These are phyloP conservation scores for Pythium phragmiticola DNA, from an alignment of 352 stramenopile species.

Conservation along the genomic window DNA sequence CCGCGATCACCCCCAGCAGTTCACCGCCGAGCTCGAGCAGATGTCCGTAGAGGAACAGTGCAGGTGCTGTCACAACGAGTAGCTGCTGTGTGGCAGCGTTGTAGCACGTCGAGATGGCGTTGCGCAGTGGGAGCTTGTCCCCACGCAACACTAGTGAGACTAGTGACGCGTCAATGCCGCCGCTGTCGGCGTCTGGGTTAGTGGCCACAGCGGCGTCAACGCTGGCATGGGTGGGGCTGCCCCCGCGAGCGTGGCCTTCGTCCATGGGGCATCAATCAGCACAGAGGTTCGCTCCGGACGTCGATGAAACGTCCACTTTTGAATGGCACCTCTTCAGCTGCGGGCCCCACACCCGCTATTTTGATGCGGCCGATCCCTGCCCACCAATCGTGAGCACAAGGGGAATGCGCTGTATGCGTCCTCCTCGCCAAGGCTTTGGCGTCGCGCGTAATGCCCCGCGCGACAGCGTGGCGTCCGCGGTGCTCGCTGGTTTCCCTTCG, in stretches of 20 bases:
- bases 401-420: too few relatives aligned
- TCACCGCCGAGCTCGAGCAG: constrained; percentile 45
- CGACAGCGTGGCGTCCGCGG: too few relatives aligned
- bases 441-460: too few relatives aligned
- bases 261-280: background rate
- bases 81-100: constrained; percentile 35
- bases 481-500: too few relatives aligned
- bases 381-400: background rate
- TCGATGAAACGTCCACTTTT: background rate
- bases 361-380: background rate
- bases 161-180: constrained; percentile 12
- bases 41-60: constrained; percentile 44
- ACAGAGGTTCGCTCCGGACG: background rate
- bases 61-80: constrained; percentile 36
- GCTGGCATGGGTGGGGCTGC: background rate
- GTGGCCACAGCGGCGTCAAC: background rate
- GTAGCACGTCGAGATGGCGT: constrained; percentile 44
- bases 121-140: constrained; percentile 38
- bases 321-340: background rate
- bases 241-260: background rate
- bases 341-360: background rate
- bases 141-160: constrained; percentile 52
- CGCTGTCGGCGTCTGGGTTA: background rate
- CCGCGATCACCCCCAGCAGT: constrained; percentile 31
- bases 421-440: too few relatives aligned